Evolutionary conservation across 208 protist species (phyloP), one percentile per base, ranked within the genome.

Genomic region (Acanthamoeba triangularis): DNA sequence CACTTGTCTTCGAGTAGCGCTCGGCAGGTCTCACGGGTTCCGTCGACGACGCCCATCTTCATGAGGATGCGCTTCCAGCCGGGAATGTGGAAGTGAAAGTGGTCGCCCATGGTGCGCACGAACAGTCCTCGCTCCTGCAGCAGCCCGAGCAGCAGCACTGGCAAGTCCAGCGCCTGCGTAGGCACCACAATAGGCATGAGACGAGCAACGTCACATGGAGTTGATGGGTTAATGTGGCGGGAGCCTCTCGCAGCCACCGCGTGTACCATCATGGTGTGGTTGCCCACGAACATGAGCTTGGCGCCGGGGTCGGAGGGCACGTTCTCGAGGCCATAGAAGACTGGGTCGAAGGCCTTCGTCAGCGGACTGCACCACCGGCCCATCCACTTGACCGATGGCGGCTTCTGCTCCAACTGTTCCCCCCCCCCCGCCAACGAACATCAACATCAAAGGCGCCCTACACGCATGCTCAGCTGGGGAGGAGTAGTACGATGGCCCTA

Each of bases 191-290:
- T 37, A 5, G 25, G 5, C 41, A 47, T 37, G 7, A 74, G 52
- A 11, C 28, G 25, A 37, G 16, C 65, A 30, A 33, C 2, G 69
- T 47, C n/a, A 44, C 69, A 16, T 6, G 4, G 2, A 18, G n/a
- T 28, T 74, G 16, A 74, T n/a, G n/a, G 25, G 13, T 74, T 33
- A n/a, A 84, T 10, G 41, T 10, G 41, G 41, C 4, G 2, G 3
- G 41, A 11, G 41, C n/a, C n/a, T n/a, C n/a, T n/a, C n/a, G n/a
- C n/a, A n/a, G n/a, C n/a, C n/a, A n/a, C n/a, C 13, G 30, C 61
- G 23, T 2, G 74, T 82, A 88, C 80, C 80, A 88, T n/a, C 80
- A 88, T 65, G 14, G 80, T 88, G 80, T 88, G 80, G 49, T 88
- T 88, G 30, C 80, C 80, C 20, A 88, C 80, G 47, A 88, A 88